Conservation (phyloP, 2,329 filamentous ascomycete genomes). For the Emergomyces africanus region DNA sequence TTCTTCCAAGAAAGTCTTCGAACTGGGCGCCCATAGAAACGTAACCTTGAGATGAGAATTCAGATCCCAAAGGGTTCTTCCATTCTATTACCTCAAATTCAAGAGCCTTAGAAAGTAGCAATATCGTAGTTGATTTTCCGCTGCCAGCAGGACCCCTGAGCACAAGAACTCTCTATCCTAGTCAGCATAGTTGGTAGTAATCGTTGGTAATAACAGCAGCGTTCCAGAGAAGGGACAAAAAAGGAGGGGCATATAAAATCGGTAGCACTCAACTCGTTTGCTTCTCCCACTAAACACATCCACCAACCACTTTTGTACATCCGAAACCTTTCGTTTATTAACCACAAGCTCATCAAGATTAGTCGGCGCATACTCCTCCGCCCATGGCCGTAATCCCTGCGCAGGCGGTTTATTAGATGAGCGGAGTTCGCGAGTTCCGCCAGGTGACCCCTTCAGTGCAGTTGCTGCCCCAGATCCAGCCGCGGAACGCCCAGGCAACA, state of each 20-base stretch:
- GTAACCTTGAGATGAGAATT: conserved; percentile 48
- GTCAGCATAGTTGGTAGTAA: conserved; percentile 11
- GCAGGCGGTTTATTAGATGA: background rate
- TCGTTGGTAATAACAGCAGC: background rate
- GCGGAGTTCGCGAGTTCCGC: background rate
- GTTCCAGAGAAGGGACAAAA: background rate
- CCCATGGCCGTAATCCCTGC: conserved; percentile 59
- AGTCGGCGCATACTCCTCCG: conserved; percentile 64
- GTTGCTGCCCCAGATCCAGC: background rate
- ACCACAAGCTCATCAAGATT: conserved; percentile 78
- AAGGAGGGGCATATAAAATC: background rate
- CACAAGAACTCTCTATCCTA: conserved; percentile 57
- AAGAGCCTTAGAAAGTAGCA: conserved; percentile 64
- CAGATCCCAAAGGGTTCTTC: conserved; percentile 63
- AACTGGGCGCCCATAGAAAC: conserved; percentile 68
- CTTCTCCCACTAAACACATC: conserved; percentile 52
- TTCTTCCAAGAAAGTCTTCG: conserved; percentile 77
- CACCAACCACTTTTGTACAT: conserved; percentile 73
- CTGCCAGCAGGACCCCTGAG: conserved; percentile 84
- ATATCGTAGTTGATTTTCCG: conserved; percentile 82
- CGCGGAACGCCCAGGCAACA: conserved; percentile 10
- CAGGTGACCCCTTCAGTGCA: background rate
- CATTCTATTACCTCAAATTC: conserved; percentile 72
- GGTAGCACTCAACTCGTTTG: conserved; percentile 22
- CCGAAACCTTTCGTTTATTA: conserved; percentile 83